Conservation (phyloP, 805 yeast genomes). For the Barnettozyma salicaria region DNA sequence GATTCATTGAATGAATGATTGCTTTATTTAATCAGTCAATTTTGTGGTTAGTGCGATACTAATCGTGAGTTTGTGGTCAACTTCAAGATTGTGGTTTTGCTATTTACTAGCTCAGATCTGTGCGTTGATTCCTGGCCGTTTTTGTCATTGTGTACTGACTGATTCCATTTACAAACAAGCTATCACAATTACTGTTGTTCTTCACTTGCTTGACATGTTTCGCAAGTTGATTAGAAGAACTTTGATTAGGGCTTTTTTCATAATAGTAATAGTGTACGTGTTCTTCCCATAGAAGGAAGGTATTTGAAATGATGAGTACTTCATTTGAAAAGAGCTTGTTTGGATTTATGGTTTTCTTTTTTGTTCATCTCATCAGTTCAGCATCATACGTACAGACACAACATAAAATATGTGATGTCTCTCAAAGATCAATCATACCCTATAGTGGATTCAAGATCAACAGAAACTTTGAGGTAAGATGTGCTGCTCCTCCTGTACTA, state of each 20-base stretch:
- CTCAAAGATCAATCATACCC: constrained; percentile 25
- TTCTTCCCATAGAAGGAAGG: constrained; percentile 6
- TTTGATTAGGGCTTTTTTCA: constrained; percentile 3
- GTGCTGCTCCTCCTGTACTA: constrained; percentile 31
- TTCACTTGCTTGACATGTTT: constrained; percentile 3
- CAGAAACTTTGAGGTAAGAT: constrained; percentile 40
- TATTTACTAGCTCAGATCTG: too few relatives aligned
- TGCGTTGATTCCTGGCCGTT: too few relatives aligned
- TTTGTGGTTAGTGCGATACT: too few relatives aligned
- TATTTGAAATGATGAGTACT: too few relatives aligned
- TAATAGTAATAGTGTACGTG: constrained; percentile 2
- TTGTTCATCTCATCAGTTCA: background rate
- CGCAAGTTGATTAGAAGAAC: constrained; percentile 6
- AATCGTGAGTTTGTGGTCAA: too few relatives aligned
- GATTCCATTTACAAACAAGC: constrained; percentile 2
- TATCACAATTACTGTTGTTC: too few relatives aligned
- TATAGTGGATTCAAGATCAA: constrained; percentile 54
- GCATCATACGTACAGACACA: background rate
- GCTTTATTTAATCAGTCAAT: too few relatives aligned
- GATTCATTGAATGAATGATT: too few relatives aligned
- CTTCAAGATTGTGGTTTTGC: too few relatives aligned
- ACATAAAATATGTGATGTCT: constrained; percentile 33
- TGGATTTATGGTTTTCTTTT: too few relatives aligned
- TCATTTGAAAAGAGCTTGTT: background rate
- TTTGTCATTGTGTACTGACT: constrained; percentile 7